Base-by-base conservation (phyloP, 495 filamentous ascomycete genomes). In the Aspergillus haitiensis region DNA sequence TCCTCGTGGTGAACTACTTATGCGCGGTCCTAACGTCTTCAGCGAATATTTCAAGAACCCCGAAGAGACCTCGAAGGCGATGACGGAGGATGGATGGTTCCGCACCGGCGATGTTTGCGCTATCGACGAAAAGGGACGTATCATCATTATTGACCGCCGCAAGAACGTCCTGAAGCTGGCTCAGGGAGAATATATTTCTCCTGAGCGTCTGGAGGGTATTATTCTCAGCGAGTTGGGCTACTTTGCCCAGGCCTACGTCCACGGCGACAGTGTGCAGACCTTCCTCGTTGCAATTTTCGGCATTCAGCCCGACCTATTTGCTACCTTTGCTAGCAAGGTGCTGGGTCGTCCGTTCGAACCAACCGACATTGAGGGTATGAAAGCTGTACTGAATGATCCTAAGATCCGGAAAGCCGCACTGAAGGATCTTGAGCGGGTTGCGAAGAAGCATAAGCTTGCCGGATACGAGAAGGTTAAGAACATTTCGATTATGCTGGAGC, bases 121-220 rank as follows among this genome's bases (percentile, higher is more conserved):
- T 15, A 78, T 98, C 32, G 94, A 98, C 70, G 84, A 84, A 52
- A 73, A 88, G 66, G 94, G 94, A 58, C 90, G 95, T 56, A 89
- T 98, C 77, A 85, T 84, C 65, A 93, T 98, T 73, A 88, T 98
- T 66, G 94, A 98, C 75, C 92, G 94, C 62, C 87, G 92, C 67
- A 98, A 98, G 88, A 98, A 98, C 74, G 90, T 98, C 13, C 86
- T 98, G 68, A 98, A 98, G 83, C 84, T 98, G 45, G 89, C 94
- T 0, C 94, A 98, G 72, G 94, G 94, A 71, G 94, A 98, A 78
- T 98, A 98, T 72, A 90, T 98, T 65, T 97, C 92, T 33, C 94
- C 94, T 27, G 94, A 98, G 78, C 90, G 93, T 34, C 87, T 98
- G 67, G 94, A 98, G 81, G 97, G 97, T 75, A 85, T 95, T 15